A percentile compares a stretch with the other conserved stretches of the same genome.
phyloP scores from a whole-genome alignment of 768 basidiomycete genomes.

The Heimioporus sp. region DNA sequence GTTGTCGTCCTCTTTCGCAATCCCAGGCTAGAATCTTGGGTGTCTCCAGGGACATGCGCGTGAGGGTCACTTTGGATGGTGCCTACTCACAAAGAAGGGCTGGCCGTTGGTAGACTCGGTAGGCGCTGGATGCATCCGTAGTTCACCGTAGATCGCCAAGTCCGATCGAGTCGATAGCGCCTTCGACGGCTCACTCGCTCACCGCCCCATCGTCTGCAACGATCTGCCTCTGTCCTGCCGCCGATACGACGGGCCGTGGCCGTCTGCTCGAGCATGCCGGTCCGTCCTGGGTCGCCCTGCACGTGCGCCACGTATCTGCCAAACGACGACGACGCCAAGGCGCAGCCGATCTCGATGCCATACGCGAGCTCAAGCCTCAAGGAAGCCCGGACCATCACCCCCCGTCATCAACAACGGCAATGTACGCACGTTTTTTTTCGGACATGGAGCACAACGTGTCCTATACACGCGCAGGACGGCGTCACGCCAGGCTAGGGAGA shows the following conservation, averaged over 20 bases:
- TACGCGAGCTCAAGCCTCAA: conserved; percentile 60
- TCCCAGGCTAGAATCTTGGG: conserved; percentile 73
- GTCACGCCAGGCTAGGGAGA: conserved; percentile 85
- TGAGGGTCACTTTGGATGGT: conserved; percentile 70
- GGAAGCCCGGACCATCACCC: conserved; percentile 42
- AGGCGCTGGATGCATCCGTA: conserved; percentile 37
- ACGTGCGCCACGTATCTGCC: conserved; percentile 71
- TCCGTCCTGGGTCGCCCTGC: conserved; percentile 68
- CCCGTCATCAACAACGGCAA: conserved; percentile 81
- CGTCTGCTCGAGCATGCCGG: conserved; percentile 61
- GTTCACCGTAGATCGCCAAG: background rate
- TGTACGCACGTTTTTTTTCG: conserved; percentile 55
- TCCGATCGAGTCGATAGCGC: conserved; percentile 41
- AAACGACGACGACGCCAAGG: conserved; percentile 71
- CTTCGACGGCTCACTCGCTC: conserved; percentile 60
- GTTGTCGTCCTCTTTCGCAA: conserved; percentile 4
- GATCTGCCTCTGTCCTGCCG: conserved; percentile 52
- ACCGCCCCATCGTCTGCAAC: conserved; percentile 66
- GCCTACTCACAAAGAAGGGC: conserved; percentile 69
- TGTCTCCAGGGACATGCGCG: conserved; percentile 73
- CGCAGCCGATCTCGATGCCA: conserved; percentile 61
- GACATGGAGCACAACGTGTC: conserved; percentile 55
- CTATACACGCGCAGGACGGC: conserved; percentile 65
- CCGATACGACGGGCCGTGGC: conserved; percentile 55
- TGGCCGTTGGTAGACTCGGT: conserved; percentile 68